A percentile compares a stretch with the other conserved stretches of the same genome.
phyloP scores from a whole-genome alignment of 2,329 filamentous ascomycete genomes.

The Cercospora sp. region DNA sequence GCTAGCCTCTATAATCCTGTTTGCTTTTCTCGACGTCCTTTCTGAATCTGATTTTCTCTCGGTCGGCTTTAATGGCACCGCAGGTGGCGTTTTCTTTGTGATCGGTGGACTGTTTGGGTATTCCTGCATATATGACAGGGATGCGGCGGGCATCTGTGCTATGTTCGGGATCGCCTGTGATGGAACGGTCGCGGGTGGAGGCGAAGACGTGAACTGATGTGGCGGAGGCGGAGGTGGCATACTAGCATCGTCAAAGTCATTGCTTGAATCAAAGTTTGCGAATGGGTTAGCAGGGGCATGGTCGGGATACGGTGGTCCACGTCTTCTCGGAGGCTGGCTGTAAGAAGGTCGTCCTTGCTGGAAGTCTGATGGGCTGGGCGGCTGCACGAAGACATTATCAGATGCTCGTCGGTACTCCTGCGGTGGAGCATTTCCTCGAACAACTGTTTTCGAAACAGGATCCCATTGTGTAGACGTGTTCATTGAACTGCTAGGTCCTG shows the following conservation, averaged over 20 bases:
- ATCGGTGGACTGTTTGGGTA: constrained; percentile 45
- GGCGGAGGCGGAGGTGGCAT: constrained; percentile 32
- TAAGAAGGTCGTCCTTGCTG: constrained; percentile 26
- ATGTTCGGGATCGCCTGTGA: constrained; percentile 8
- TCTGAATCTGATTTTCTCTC: constrained; percentile 30
- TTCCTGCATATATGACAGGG: constrained; percentile 50
- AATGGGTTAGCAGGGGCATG: constrained; percentile 33
- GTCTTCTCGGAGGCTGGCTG: constrained; percentile 15
- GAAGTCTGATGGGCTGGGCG: constrained; percentile 38
- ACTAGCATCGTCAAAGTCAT: constrained; percentile 29
- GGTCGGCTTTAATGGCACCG: constrained; percentile 28
- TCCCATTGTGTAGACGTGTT: constrained; percentile 34
- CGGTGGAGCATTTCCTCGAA: constrained; percentile 21
- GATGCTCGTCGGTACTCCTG: constrained; percentile 28
- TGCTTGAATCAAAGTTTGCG: constrained; percentile 32
- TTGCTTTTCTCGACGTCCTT: constrained; percentile 22
- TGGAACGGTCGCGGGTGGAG: constrained; percentile 10
- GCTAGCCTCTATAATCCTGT: constrained; percentile 30
- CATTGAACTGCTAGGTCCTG: constrained; percentile 10
- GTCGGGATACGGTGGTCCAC: constrained; percentile 36
- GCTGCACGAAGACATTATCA: constrained; percentile 29
- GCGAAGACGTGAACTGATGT: constrained; percentile 22
- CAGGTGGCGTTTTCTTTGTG: constrained; percentile 33
- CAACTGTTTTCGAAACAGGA: constrained; percentile 38
- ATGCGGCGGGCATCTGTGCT: constrained; percentile 24